Conservation (phyloP, 345 rosid genomes). For the Kandelia obovata region DNA sequence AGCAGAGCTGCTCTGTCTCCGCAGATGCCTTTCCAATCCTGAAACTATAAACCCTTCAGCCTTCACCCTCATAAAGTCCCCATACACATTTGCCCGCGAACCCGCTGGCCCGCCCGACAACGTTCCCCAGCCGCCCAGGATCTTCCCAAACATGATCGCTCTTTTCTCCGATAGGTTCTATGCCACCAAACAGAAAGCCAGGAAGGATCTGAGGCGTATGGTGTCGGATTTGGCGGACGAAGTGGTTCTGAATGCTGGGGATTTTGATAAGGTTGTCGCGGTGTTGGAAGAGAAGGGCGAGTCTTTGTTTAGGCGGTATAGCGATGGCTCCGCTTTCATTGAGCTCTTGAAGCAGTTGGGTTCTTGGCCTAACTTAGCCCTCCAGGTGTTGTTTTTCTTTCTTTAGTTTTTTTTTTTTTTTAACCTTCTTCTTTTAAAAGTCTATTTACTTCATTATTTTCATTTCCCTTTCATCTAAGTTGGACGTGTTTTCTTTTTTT, state of each 20-base stretch:
- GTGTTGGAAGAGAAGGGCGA: constrained; percentile 54
- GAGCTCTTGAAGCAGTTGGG: constrained; percentile 58
- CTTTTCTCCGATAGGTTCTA: constrained; percentile 28
- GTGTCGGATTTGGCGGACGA: constrained; percentile 43
- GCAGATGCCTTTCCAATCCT: constrained; percentile 17
- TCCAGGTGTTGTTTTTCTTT: constrained; percentile 44
- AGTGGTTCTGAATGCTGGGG: constrained; percentile 33
- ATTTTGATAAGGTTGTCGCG: constrained; percentile 32
- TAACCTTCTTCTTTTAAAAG: background rate
- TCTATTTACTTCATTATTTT: background rate
- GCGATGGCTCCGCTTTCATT: constrained; percentile 46
- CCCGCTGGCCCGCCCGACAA: background rate
- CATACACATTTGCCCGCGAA: background rate
- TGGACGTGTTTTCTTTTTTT: no score
- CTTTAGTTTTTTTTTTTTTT: background rate
- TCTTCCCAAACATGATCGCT: constrained; percentile 4
- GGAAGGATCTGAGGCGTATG: constrained; percentile 24
- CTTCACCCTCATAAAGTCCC: constrained; percentile 19
- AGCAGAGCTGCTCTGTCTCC: constrained; percentile 30
- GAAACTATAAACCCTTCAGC: constrained; percentile 13
- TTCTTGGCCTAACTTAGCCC: constrained; percentile 47
- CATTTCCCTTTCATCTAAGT: background rate
- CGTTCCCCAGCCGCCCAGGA: background rate
- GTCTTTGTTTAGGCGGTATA: constrained; percentile 34
- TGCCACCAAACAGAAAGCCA: background rate